Evolutionary conservation across 2,329 filamentous ascomycete species (phyloP).

Genomic region (Emmonsiellopsis sp.): DNA sequence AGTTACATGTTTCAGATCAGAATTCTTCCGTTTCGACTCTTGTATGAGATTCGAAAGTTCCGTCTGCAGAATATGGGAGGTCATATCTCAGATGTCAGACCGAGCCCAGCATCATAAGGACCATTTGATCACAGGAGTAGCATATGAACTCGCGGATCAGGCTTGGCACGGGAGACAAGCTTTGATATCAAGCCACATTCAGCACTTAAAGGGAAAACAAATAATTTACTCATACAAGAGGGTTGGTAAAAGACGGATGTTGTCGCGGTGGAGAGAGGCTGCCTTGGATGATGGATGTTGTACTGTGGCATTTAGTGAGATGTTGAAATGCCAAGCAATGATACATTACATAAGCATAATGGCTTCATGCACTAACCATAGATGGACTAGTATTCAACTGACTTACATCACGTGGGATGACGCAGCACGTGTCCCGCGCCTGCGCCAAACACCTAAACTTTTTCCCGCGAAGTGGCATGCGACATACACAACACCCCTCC

Average conservation of each 20-base stretch:
- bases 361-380: neutral
- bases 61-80: constrained; percentile 76
- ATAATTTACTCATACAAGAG: neutral
- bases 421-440: neutral
- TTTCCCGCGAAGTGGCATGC: neutral
- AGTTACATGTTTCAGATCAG: constrained; percentile 65
- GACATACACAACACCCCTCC: neutral
- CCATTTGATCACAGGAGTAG: neutral
- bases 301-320: neutral
- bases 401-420: neutral
- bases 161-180: neutral
- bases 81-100: constrained; percentile 53
- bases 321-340: neutral
- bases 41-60: constrained; percentile 87
- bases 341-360: neutral
- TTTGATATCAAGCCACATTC: neutral
- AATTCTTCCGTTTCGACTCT: constrained; percentile 91
- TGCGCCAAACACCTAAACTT: neutral
- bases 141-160: neutral
- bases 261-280: neutral
- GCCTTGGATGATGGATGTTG: neutral
- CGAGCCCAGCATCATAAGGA: neutral
- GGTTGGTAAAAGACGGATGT: neutral
- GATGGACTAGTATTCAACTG: neutral
- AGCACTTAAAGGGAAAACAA: neutral